Percentiles rank a stretch among this genome's conserved stretches.
These are phyloP conservation scores for Filobasidium wieringae DNA, from an alignment of 768 basidiomycete genomes.

Conservation along the genomic window DNA sequence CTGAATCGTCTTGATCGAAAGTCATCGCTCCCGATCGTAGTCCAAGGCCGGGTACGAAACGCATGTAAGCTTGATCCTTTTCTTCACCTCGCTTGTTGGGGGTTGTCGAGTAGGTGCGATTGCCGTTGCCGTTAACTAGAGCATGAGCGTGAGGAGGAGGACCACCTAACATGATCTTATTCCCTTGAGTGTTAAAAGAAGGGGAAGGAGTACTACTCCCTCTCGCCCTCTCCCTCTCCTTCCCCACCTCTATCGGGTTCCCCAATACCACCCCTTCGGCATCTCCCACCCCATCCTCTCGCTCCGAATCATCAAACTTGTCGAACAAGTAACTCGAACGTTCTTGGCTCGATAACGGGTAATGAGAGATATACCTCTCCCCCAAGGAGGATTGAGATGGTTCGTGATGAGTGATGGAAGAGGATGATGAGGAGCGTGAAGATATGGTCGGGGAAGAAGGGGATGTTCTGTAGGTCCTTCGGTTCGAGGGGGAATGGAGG, in stretches of 20 bases:
- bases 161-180: no score
- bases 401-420: not conserved
- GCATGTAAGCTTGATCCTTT: slow-evolving; percentile 7
- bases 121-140: not conserved
- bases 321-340: no score
- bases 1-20: slow-evolving; percentile 2
- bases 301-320: no score
- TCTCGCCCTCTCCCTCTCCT: no score
- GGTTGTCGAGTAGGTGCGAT: no score
- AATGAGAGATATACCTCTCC: no score
- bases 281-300: no score
- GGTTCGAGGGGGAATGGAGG: not conserved
- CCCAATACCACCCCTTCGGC: no score
- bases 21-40: slow-evolving; percentile 1
- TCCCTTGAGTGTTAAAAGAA: no score
- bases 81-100: not conserved
- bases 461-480: not conserved
- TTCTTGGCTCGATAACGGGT: no score
- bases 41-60: slow-evolving; percentile 9
- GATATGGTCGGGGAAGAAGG: not conserved
- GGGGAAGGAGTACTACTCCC: no score
- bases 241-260: no score
- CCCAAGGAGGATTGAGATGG: not conserved
- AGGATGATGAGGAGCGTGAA: not conserved
- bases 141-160: not conserved